These are phyloP conservation scores for Suhomyces taliae DNA, from an alignment of 1,139 yeast genomes.

Conservation along the genomic window DNA sequence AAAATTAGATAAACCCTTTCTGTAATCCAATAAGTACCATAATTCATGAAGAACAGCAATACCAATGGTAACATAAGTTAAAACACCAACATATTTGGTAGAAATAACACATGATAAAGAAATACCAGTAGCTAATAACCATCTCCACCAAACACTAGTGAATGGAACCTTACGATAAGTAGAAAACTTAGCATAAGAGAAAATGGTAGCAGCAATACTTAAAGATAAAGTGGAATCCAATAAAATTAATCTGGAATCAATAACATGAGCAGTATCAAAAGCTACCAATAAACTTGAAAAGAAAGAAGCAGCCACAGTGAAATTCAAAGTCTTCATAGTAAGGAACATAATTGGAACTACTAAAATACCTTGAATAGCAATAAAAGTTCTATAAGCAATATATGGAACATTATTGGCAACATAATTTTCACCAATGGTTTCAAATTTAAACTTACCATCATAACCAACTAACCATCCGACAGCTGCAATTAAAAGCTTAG, in stretches of 20 bases:
- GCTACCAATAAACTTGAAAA: conserved; percentile 81
- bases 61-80: conserved; percentile 87
- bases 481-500: conserved; percentile 85
- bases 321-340: conserved; percentile 82
- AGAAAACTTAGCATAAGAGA: conserved; percentile 75
- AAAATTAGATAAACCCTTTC: conserved; percentile 63
- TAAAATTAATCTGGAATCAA: conserved; percentile 85
- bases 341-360: conserved; percentile 81
- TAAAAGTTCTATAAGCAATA: conserved; percentile 77
- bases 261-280: conserved; percentile 87
- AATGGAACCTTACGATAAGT: conserved; percentile 71
- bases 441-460: conserved; percentile 88
- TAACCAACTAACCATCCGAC: conserved; percentile 90
- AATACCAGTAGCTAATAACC: conserved; percentile 83
- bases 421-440: conserved; percentile 85
- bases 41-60: conserved; percentile 80
- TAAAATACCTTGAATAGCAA: conserved; percentile 79
- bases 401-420: conserved; percentile 79
- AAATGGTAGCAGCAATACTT: conserved; percentile 77
- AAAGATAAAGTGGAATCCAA: conserved; percentile 87
- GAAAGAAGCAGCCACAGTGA: conserved; percentile 73
- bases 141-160: conserved; percentile 74
- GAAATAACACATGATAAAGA: conserved; percentile 87
- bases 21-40: conserved; percentile 80
- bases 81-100: conserved; percentile 93